A percentile compares a stretch with the other conserved stretches of the same genome.
Conservation (phyloP, 805 yeast genomes). For the Metschnikowia vanudenii region DNA sequence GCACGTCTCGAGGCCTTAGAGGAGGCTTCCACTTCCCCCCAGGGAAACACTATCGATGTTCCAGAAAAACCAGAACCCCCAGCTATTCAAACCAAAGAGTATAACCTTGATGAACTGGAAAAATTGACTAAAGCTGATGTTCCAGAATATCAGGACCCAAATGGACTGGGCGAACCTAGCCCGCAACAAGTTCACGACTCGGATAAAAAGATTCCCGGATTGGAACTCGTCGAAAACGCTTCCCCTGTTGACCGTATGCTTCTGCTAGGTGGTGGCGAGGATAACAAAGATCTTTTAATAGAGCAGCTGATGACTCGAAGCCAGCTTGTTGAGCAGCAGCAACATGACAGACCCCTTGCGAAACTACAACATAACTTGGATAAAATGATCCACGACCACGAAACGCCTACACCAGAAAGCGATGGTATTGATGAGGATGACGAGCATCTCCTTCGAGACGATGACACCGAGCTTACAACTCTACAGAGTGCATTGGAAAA, state of each 20-base stretch:
- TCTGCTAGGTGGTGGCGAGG: constrained; percentile 51
- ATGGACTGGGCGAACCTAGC: not conserved
- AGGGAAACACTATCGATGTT: no score
- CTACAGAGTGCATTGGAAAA: constrained; percentile 59
- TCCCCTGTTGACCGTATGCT: constrained; percentile 50
- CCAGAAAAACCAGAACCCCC: no score
- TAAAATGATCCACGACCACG: constrained; percentile 38
- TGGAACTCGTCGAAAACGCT: constrained; percentile 14
- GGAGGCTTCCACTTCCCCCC: constrained; percentile 8
- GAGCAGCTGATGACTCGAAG: constrained; percentile 63
- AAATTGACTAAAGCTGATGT: not conserved
- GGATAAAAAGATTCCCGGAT: constrained; percentile 1
- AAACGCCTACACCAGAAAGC: constrained; percentile 24
- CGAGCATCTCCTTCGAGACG: constrained; percentile 65
- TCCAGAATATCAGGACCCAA: not conserved
- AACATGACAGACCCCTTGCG: constrained; percentile 80
- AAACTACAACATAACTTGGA: constrained; percentile 75
- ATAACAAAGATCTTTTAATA: constrained; percentile 46
- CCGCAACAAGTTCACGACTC: not conserved
- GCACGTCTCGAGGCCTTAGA: constrained; percentile 51
- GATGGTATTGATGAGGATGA: constrained; percentile 32
- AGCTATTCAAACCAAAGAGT: not conserved
- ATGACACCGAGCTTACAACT: constrained; percentile 71
- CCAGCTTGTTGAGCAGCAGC: constrained; percentile 74
- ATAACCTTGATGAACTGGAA: not conserved